Evolutionary conservation across 768 basidiomycete species (phyloP), one percentile per base, ranked within the genome.

Genomic region (Auriscalpium orientale): DNA sequence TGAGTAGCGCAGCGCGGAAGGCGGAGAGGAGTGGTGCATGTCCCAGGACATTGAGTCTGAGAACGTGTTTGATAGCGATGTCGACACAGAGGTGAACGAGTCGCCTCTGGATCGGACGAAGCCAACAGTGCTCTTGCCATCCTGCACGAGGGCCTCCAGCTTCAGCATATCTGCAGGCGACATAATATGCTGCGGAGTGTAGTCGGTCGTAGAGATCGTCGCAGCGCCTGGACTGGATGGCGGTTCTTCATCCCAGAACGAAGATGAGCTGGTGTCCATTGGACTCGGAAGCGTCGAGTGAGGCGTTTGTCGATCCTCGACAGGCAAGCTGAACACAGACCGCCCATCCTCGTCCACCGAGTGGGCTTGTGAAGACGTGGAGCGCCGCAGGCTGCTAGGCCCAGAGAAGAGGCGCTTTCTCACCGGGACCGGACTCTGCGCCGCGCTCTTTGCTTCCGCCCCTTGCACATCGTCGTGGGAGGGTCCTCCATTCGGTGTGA

Each of bases 341-440:
- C 74, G 77, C 21, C 64, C 64, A 66, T 86, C 84, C 50, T 86
- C 82, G 49, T 82, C 79, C 12, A 69, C 67, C 21, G 75, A 72
- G 11, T 64, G 56, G 0, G 60, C 60, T 45, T 80, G 77, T 15
- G 78, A 79, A 4, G 83, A 81, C 18, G 80, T 62, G 37, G 64
- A 79, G 56, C 80, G 73, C 56, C 78, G 72, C 46, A 69, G 59
- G 62, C 77, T 81, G 8, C 81, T 77, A 28, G 28, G 28, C 38
- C 77, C 75, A 16, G 86, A 87, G 62, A 87, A 87, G 12, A 88
- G 67, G n/a, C 86, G 79, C 63, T 78, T 82, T 53, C 83, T 68
- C 18, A 70, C 67, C 15, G 70, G 66, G 18, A 58, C 60, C 37
- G 63, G 57, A 28, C 51, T 55, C 50, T 53, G 47, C 15, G 60